Base-by-base conservation (phyloP, 2,329 filamentous ascomycete genomes). In the Alternaria postmessia region DNA sequence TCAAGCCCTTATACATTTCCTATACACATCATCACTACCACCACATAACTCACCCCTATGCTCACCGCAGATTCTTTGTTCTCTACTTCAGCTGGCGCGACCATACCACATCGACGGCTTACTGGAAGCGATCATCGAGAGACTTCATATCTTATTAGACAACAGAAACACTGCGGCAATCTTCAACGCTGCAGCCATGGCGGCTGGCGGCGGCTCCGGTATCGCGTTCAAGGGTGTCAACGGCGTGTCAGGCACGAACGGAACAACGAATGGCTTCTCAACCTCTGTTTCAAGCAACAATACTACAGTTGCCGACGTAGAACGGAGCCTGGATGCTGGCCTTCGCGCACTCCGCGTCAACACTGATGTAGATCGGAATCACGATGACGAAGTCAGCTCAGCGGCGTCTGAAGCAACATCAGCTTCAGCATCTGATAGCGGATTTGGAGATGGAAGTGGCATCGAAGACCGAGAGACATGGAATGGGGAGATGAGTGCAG, bases 161-260 rank as follows among this genome's bases (percentile, higher is more conserved):
- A 95, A 92, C 48, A 87, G 94, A 47, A 99, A 98, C 68, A 94
- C 95, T 0, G 95, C 95, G 0, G 95, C 95, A 6, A 94, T 99
- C 0, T 99, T 99, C 83, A 99, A 99, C 67, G 95, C 95, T 0
- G 95, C 94, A 0, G 95, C 95, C 54, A 98, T 98, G 95, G 95
- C 94, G 0, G 95, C 95, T 1, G 95, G 95, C 11, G 94, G 95
- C 26, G 95, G 95, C 0, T 88, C 93, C 48, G 91, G 92, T 48
- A 92, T 94, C 28, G 89, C 91, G 54, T 92, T 88, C 71, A 71
- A 72, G 22, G 70, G 75, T 18, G 70, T 74, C 14, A 75, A 76
- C 44, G 70, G 72, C 24, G 62, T 71, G 0, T 66, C 68, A 5
- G 57, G 59, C 8, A 63, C 65, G n/a, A 75, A 76, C 34, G 74